Conservation (phyloP, 2,329 filamentous ascomycete genomes). For the Diaporthe batatas region DNA sequence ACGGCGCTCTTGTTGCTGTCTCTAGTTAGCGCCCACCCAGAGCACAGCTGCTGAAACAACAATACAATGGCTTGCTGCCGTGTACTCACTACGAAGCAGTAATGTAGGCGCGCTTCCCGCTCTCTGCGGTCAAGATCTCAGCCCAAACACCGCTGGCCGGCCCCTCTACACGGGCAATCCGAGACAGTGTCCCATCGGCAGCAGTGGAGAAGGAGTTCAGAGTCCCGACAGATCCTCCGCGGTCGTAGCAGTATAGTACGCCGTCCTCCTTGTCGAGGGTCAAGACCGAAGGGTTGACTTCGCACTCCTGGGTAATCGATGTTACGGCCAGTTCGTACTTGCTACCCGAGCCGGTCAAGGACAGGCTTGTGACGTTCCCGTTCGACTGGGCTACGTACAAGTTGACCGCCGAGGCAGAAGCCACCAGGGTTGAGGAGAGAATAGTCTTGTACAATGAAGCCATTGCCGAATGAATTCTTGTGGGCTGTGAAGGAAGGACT, state of each 20-base stretch:
- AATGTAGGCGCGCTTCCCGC: constrained; percentile 43
- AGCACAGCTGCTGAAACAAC: neutral
- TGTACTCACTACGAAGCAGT: constrained; percentile 43
- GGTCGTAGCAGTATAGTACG: constrained; percentile 71
- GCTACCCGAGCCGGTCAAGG: constrained; percentile 36
- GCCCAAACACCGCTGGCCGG: constrained; percentile 43
- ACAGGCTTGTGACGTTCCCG: constrained; percentile 44
- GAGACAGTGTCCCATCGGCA: constrained; percentile 51
- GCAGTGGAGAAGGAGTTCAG: constrained; percentile 58
- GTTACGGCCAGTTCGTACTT: constrained; percentile 42
- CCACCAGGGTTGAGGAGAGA: constrained; percentile 24
- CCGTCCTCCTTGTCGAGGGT: constrained; percentile 64
- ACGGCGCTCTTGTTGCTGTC: constrained; percentile 18
- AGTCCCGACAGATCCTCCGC: constrained; percentile 63
- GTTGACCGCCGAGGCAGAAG: constrained; percentile 41
- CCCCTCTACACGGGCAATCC: constrained; percentile 42
- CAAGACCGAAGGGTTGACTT: constrained; percentile 70
- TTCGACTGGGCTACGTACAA: constrained; percentile 43
- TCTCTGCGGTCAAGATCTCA: constrained; percentile 43
- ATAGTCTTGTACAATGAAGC: constrained; percentile 29
- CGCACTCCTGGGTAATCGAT: constrained; percentile 55
- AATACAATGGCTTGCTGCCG: neutral
- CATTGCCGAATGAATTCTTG: neutral
- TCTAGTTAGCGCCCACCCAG: neutral
- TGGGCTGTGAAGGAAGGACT: neutral